These are phyloP conservation scores for Cyanodermella asteris DNA, from an alignment of 2,329 filamentous ascomycete species.

Conservation along the genomic window DNA sequence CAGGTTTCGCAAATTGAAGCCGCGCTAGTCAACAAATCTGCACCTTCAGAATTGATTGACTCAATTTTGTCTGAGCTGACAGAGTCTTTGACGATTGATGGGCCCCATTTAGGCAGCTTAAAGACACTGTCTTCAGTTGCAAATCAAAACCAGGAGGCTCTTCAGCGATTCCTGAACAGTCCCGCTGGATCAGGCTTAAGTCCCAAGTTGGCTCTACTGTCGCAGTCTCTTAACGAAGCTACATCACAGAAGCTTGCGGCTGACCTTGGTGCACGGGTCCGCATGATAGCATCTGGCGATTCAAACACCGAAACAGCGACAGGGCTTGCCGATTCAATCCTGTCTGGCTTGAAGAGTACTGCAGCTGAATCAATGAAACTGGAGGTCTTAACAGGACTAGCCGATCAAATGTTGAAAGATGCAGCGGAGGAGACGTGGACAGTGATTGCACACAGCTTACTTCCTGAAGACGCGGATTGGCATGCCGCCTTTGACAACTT, in stretches of 20 bases:
- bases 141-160: conserved; percentile 17
- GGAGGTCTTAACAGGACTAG: no score
- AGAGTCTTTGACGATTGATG: conserved; percentile 18
- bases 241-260: no score
- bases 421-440: no score
- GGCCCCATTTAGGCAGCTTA: conserved; percentile 15
- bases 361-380: no score
- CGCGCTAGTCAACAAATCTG: conserved; percentile 17
- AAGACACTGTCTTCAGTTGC: conserved; percentile 24
- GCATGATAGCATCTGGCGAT: no score
- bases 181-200: conserved; percentile 27
- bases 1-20: conserved; percentile 7
- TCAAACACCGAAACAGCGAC: no score
- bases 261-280: no score
- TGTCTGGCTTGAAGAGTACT: no score
- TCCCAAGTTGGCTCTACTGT: conserved; percentile 28
- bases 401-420: no score
- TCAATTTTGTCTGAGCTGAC: conserved; percentile 18
- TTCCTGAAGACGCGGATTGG: conserved; percentile 48
- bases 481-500: conserved; percentile 35
- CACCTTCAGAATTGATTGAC: conserved; percentile 14
- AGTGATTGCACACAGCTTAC: conserved; percentile 20
- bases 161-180: conserved; percentile 22
- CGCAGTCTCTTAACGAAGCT: conserved; percentile 30
- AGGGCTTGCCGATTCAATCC: no score